phyloP scores from a whole-genome alignment of 176 grass and related monocot species.

The Paspalum notatum region DNA sequence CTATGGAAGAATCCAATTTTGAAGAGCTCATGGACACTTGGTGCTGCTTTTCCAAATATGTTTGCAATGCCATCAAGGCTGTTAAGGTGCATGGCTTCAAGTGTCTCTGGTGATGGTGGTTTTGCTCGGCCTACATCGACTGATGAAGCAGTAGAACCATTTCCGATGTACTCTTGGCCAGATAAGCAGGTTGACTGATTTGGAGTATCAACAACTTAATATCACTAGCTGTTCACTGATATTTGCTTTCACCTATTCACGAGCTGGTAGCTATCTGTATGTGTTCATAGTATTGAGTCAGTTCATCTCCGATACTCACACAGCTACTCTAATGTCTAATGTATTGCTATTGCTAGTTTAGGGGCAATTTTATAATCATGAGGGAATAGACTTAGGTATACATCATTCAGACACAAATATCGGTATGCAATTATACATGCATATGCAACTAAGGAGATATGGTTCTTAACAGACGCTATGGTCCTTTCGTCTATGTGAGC shows the following conservation, averaged over 20 bases:
- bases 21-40: slow-evolving; percentile 52
- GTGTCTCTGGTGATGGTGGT: slow-evolving; percentile 28
- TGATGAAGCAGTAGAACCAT: slow-evolving; percentile 57
- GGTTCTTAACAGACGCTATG: neutral
- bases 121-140: slow-evolving; percentile 48
- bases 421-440: neutral
- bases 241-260: neutral
- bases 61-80: slow-evolving; percentile 43
- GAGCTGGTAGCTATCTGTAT: neutral
- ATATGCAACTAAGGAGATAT: neutral
- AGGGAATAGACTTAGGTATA: neutral
- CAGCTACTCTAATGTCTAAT: neutral
- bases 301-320: neutral
- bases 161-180: slow-evolving; percentile 67
- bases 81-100: slow-evolving; percentile 53
- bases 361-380: neutral
- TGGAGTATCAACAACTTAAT: slow-evolving; percentile 2
- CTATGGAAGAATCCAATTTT: slow-evolving; percentile 34
- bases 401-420: neutral
- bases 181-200: slow-evolving; percentile 74
- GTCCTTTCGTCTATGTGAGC: neutral
- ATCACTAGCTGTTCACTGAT: neutral
- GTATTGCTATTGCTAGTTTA: neutral
- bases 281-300: neutral
- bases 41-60: slow-evolving; percentile 39